Evolutionary conservation across 768 basidiomycete genomes (phyloP).

Genomic region (Hericium alpestre): DNA sequence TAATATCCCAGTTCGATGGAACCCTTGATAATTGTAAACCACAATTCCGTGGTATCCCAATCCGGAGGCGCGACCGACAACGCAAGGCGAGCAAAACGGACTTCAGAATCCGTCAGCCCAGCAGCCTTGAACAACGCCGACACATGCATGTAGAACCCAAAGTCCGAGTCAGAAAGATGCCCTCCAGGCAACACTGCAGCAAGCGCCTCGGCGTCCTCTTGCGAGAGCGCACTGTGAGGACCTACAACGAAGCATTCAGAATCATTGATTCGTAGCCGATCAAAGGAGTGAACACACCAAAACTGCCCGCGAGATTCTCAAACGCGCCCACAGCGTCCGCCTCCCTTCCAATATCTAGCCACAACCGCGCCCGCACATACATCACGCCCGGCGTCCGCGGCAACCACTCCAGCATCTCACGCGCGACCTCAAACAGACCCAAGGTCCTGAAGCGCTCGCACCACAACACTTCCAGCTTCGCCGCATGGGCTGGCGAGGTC

Average conservation of each 20-base stretch:
- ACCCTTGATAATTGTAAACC: slow-evolving; percentile 71
- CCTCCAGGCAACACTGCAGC: slow-evolving; percentile 48
- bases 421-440: slow-evolving; percentile 50
- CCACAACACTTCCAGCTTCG: slow-evolving; percentile 59
- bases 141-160: slow-evolving; percentile 69
- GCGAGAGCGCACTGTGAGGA: slow-evolving; percentile 37
- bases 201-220: slow-evolving; percentile 57
- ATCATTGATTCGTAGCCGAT: background rate
- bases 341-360: slow-evolving; percentile 51
- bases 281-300: slow-evolving; percentile 40
- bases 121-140: slow-evolving; percentile 62
- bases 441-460: slow-evolving; percentile 58
- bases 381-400: slow-evolving; percentile 67
- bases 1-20: slow-evolving; percentile 63
- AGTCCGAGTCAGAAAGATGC: slow-evolving; percentile 47
- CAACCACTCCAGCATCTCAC: slow-evolving; percentile 64
- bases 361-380: slow-evolving; percentile 63
- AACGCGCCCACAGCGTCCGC: slow-evolving; percentile 67
- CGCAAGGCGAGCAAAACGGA: slow-evolving; percentile 69
- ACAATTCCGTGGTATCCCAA: slow-evolving; percentile 55
- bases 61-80: slow-evolving; percentile 53
- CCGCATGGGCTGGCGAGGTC: slow-evolving; percentile 55
- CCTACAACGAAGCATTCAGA: slow-evolving; percentile 24
- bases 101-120: slow-evolving; percentile 47
- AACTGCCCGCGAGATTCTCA: slow-evolving; percentile 64